phyloP scores from a whole-genome alignment of 306 rosid species.

The Quercus berberidifolia region DNA sequence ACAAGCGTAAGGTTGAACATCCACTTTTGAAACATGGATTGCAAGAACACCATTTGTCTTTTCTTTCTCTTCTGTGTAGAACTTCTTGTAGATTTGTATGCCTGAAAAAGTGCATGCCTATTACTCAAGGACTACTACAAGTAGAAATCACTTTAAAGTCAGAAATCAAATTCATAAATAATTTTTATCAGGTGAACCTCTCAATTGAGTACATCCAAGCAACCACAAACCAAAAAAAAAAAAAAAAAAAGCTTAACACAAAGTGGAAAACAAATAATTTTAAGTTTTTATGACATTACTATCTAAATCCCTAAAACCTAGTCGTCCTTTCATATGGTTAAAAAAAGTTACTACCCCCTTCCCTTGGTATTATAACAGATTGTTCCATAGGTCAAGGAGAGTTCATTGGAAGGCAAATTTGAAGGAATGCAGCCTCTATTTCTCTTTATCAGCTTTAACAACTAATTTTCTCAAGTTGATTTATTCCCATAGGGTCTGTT shows the following conservation, averaged over 20 bases:
- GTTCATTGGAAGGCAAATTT: neutral
- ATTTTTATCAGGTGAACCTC: neutral
- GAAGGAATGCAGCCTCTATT: neutral
- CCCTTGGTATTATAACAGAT: neutral
- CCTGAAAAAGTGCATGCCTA: slow-evolving; percentile 44
- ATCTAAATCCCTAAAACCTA: neutral
- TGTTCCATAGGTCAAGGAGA: neutral
- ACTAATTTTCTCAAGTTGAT: neutral
- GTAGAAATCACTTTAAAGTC: neutral
- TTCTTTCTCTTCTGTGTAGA: slow-evolving; percentile 59
- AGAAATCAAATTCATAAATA: neutral
- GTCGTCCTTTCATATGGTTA: neutral
- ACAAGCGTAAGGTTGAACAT: slow-evolving; percentile 50
- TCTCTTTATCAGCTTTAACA: neutral
- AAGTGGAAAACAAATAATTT: neutral
- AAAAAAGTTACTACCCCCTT: neutral
- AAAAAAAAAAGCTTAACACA: too few relatives aligned
- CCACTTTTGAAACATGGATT: slow-evolving; percentile 42
- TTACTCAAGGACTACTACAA: neutral
- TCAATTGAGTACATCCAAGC: neutral
- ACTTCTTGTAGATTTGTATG: slow-evolving; percentile 45
- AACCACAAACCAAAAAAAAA: neutral
- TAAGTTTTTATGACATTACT: neutral
- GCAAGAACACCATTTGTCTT: slow-evolving; percentile 57
- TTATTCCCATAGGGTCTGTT: neutral